Percentiles rank a stretch among this genome's conserved stretches.
phyloP scores from a whole-genome alignment of 2,329 filamentous ascomycete genomes.

The Colletotrichum melonis region DNA sequence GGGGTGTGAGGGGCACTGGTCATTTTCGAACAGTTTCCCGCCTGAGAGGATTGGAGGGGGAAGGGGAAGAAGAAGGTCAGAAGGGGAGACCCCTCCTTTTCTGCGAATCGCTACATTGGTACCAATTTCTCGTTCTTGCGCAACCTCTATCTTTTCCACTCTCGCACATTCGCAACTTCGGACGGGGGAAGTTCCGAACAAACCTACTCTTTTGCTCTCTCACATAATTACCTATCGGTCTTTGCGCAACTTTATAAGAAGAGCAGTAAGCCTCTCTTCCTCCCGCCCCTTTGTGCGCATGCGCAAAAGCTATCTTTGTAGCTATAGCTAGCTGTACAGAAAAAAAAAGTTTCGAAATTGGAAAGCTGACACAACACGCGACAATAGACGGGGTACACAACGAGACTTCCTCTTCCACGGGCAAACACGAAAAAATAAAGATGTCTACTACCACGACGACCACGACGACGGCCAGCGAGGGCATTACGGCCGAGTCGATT shows the following conservation, averaged over 20 bases:
- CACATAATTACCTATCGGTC: neutral
- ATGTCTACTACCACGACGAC: slow-evolving; percentile 46
- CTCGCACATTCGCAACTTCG: slow-evolving; percentile 5
- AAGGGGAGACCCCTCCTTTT: slow-evolving; percentile 14
- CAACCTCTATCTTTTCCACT: neutral
- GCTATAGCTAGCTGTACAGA: neutral
- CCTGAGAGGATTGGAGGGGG: neutral
- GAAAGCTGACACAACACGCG: neutral
- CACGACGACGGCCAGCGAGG: slow-evolving; percentile 63
- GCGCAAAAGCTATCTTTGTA: neutral
- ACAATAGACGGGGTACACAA: neutral
- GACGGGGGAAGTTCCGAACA: slow-evolving; percentile 12
- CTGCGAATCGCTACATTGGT: neutral
- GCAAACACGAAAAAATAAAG: neutral
- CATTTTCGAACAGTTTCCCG: neutral
- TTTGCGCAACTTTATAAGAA: neutral
- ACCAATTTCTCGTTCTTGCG: neutral
- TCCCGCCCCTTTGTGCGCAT: neutral
- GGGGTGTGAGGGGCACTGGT: slow-evolving; percentile 9
- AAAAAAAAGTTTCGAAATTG: neutral
- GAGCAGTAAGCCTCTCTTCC: neutral
- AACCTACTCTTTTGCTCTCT: neutral
- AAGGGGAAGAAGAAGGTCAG: neutral
- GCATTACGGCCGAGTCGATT: slow-evolving; percentile 88
- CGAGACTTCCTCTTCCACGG: neutral